These are phyloP conservation scores for Bryum argenteum DNA, from an alignment of 225 moss, liverwort and hornwort species.

Conservation along the genomic window DNA sequence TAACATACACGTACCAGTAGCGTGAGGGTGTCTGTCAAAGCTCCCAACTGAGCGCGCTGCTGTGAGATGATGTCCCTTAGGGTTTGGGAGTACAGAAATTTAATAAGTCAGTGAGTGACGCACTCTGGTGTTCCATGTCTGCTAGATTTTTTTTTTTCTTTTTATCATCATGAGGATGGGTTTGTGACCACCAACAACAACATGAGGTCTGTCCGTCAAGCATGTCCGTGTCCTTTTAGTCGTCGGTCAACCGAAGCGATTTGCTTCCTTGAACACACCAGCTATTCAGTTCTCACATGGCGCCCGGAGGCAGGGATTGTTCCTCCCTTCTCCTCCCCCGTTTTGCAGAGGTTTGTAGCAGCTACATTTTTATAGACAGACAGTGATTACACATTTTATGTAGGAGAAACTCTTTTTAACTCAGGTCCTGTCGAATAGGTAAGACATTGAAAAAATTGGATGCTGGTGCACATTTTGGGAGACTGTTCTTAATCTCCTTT, in stretches of 20 bases:
- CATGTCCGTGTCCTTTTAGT: constrained; percentile 36
- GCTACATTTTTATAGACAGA: constrained; percentile 36
- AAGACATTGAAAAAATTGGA: constrained; percentile 39
- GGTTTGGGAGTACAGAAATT: constrained; percentile 55
- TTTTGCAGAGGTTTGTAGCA: constrained; percentile 40
- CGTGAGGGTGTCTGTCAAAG: constrained; percentile 53
- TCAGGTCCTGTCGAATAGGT: constrained; percentile 40
- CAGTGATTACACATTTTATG: constrained; percentile 35
- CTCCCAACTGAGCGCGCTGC: constrained; percentile 63
- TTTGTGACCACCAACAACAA: constrained; percentile 33
- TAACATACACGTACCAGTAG: constrained; percentile 96
- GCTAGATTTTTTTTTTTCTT: constrained; percentile 4
- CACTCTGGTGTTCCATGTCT: constrained; percentile 42
- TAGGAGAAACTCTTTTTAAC: not conserved
- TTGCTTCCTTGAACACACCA: constrained; percentile 39
- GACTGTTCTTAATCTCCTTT: constrained; percentile 48
- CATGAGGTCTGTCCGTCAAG: constrained; percentile 36
- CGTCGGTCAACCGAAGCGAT: constrained; percentile 30
- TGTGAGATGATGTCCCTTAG: constrained; percentile 68
- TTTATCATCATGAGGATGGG: constrained; percentile 24
- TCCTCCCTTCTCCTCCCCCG: constrained; percentile 26
- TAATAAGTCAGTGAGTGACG: constrained; percentile 57
- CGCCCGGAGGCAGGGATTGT: constrained; percentile 1
- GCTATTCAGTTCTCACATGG: constrained; percentile 22
- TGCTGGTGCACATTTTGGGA: constrained; percentile 49